Base-by-base conservation (phyloP, 1,284 basidiomycete species). In the Ustilago nuda region DNA sequence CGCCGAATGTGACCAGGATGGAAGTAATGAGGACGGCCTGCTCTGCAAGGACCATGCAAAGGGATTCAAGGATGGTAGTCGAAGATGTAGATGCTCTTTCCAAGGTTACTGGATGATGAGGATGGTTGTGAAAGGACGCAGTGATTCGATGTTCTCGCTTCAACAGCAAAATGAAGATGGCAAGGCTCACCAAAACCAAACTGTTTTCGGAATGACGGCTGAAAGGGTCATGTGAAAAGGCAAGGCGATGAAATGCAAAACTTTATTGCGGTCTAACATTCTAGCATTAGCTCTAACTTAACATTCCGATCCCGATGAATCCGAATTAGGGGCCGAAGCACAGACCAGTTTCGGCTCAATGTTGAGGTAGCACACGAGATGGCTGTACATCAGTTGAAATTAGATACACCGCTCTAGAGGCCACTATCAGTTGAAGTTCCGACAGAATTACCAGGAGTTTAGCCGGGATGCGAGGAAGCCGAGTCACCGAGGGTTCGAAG, bases 1-100 rank as follows among this genome's bases (percentile, higher is more conserved):
- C 41, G 35, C 66, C 60, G 62, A 83, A 83, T 7, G 80, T 75
- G 63, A 62, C 62, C 39, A 82, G 54, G 32, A 79, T 71, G 57
- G 78, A 70, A 50, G 67, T 53, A 56, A 82, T 23, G 36, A 82
- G 66, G 19, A 69, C 68, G 52, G 71, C 56, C 56, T 78, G 77
- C 27, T 76, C 76, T 36, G 59, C 53, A 11, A 73, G 58, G 46
- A 75, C 72, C 72, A 75, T 75, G 70, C 61, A 72, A 63, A 15
- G 15, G 3, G n/a, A 45, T n/a, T 27, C 8, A 35, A 8, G 23
- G 32, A 11, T 45, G 30, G 43, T 45, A 7, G 43, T 11, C 27
- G 48, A 19, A 13, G 2, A 17, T 15, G 17, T 17, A 11, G 13
- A 15, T 13, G 39, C 6, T 17, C 39, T 27, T 27, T 27, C 23